Conservation (phyloP, 2,329 filamentous ascomycete genomes). For the Aspergillus calidoustus region DNA sequence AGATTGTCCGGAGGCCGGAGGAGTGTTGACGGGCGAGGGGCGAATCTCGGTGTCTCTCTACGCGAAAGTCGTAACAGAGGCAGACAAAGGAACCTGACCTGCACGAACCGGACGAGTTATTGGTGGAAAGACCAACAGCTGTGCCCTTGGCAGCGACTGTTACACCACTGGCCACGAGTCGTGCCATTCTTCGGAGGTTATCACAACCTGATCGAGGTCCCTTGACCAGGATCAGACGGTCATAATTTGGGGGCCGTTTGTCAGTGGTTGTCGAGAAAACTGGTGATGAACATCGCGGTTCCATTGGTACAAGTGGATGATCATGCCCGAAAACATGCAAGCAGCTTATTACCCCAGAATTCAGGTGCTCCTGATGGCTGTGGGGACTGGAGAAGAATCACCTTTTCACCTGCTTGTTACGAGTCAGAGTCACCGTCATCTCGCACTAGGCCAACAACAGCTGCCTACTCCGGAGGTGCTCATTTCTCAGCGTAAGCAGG, state of each 20-base stretch:
- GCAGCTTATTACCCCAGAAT: not conserved
- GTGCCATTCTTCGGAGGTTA: not conserved
- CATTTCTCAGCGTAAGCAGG: not conserved
- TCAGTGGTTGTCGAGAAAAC: not conserved
- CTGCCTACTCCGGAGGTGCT: not conserved
- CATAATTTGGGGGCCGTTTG: not conserved
- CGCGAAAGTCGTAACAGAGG: not conserved
- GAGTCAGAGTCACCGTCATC: not conserved
- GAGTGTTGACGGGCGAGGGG: not conserved
- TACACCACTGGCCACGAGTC: not conserved
- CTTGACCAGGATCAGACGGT: not conserved
- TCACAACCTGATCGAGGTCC: not conserved
- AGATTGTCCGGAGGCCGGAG: not conserved
- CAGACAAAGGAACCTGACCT: not conserved
- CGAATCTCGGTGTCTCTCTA: not conserved
- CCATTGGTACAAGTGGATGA: not conserved
- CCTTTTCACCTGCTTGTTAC: not conserved
- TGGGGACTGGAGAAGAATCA: not conserved
- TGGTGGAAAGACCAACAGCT: constrained; percentile 6
- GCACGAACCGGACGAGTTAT: not conserved
- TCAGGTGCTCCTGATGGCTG: not conserved
- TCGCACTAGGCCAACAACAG: not conserved
- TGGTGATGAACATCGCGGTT: not conserved
- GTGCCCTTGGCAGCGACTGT: constrained; percentile 7
- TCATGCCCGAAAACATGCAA: not conserved